These are phyloP conservation scores for Cryptococcus hybrid DNA, from an alignment of 1,284 basidiomycete genomes.

Conservation along the genomic window DNA sequence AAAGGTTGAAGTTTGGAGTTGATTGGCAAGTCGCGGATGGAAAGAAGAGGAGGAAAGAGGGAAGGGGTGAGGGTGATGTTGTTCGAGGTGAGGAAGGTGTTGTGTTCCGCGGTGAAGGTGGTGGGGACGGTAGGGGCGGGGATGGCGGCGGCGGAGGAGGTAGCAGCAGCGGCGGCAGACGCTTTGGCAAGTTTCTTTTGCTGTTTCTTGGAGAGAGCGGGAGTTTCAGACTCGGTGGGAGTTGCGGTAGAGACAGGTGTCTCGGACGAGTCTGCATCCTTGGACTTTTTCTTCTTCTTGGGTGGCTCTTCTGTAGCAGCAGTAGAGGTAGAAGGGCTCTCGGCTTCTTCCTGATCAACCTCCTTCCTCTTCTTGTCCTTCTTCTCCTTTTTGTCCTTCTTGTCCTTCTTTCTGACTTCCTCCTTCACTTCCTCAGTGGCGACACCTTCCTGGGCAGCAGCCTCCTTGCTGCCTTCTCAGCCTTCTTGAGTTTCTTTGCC, in stretches of 20 bases:
- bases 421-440: constrained; percentile 5
- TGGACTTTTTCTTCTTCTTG: constrained; percentile 39
- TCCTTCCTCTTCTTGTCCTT: constrained; percentile 44
- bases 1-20: constrained; percentile 62
- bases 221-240: constrained; percentile 7
- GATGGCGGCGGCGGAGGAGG: constrained; percentile 22
- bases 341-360: constrained; percentile 15
- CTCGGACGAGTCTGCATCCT: constrained; percentile 25
- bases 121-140: constrained; percentile 18
- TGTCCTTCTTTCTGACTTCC: constrained; percentile 17
- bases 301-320: constrained; percentile 7
- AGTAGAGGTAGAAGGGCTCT: neutral
- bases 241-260: constrained; percentile 19
- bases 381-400: constrained; percentile 24
- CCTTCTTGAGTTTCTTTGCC: constrained; percentile 15
- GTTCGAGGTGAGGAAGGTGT: constrained; percentile 68
- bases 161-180: constrained; percentile 18
- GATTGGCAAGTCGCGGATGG: constrained; percentile 69
- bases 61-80: constrained; percentile 67
- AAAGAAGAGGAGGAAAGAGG: constrained; percentile 66
- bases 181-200: constrained; percentile 43
- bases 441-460: constrained; percentile 1
- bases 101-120: constrained; percentile 53
- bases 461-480: constrained; percentile 21
- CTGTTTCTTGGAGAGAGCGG: constrained; percentile 17